These are phyloP conservation scores for Volutella citrinella DNA, from an alignment of 2,329 filamentous ascomycete genomes.

Conservation along the genomic window DNA sequence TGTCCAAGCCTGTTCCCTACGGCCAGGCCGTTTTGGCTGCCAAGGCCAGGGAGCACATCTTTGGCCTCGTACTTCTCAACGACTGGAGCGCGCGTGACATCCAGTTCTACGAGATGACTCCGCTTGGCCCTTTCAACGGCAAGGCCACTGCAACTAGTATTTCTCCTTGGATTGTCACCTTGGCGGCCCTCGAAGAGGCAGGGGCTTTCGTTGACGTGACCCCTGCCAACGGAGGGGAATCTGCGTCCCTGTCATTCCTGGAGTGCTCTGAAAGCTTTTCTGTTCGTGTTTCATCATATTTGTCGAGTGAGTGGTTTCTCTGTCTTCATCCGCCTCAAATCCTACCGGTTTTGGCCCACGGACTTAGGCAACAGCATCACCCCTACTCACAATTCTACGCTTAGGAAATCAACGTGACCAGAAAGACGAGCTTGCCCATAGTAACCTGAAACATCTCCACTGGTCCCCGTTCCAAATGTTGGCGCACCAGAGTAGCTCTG, in stretches of 20 bases:
- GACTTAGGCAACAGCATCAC: too few species aligned
- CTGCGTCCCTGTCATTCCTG: background rate
- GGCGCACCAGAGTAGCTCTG: constrained; percentile 2
- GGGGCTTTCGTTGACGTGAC: constrained; percentile 1
- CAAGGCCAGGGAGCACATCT: constrained; percentile 63
- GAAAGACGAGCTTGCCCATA: too few species aligned
- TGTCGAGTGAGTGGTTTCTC: too few species aligned
- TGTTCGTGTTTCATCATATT: too few species aligned
- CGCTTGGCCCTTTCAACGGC: constrained; percentile 55
- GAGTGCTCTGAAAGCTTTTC: too few species aligned
- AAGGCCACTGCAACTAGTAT: constrained; percentile 57
- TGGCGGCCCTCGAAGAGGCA: constrained; percentile 44
- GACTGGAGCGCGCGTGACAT: constrained; percentile 59
- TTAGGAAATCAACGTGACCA: constrained; percentile 2
- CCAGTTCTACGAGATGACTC: constrained; percentile 53
- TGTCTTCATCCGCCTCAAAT: too few species aligned
- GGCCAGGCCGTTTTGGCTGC: constrained; percentile 60
- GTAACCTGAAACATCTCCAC: constrained; percentile 5
- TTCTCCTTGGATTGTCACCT: constrained; percentile 55
- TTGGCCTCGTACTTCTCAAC: constrained; percentile 63
- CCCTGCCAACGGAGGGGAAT: background rate
- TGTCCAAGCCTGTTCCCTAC: constrained; percentile 58
- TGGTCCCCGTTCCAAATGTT: constrained; percentile 7
- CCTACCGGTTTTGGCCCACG: too few species aligned
- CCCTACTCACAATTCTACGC: background rate